phyloP scores from a whole-genome alignment of 768 basidiomycete species.

The Naganishia randhawae region DNA sequence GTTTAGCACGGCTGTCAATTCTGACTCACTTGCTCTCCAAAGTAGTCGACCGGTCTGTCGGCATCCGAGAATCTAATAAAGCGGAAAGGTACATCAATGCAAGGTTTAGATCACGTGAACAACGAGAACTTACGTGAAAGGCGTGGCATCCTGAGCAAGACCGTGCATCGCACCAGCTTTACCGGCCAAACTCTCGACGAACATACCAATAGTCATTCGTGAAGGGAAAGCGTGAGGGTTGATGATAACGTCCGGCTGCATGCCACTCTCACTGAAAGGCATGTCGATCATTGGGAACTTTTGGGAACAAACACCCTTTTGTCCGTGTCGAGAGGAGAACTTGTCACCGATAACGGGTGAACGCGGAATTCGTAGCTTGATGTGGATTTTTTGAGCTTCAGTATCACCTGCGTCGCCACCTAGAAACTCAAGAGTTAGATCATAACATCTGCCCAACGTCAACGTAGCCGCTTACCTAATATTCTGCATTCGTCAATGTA shows the following conservation, averaged over 20 bases:
- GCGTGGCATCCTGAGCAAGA: slow-evolving; percentile 95
- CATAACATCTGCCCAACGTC: not conserved
- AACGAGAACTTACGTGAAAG: slow-evolving; percentile 72
- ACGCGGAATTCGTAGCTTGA: slow-evolving; percentile 88
- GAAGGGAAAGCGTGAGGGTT: slow-evolving; percentile 99
- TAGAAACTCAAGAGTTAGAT: slow-evolving; percentile 43
- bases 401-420: slow-evolving; percentile 81
- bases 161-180: slow-evolving; percentile 99
- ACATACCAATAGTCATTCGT: slow-evolving; percentile 99
- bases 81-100: not conserved
- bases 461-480: slow-evolving; percentile 60
- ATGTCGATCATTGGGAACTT: slow-evolving; percentile 98
- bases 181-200: slow-evolving; percentile 99
- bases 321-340: slow-evolving; percentile 97
- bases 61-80: slow-evolving; percentile 77
- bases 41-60: slow-evolving; percentile 96
- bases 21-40: slow-evolving; percentile 61
- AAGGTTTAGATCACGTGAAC: not conserved
- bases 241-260: slow-evolving; percentile 99
- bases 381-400: slow-evolving; percentile 85
- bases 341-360: slow-evolving; percentile 98
- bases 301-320: slow-evolving; percentile 99
- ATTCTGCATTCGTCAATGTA: slow-evolving; percentile 88
- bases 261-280: slow-evolving; percentile 98
- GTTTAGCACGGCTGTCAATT: not conserved